Base-by-base conservation (phyloP, 768 basidiomycete species). In the Termitomyces sp. region DNA sequence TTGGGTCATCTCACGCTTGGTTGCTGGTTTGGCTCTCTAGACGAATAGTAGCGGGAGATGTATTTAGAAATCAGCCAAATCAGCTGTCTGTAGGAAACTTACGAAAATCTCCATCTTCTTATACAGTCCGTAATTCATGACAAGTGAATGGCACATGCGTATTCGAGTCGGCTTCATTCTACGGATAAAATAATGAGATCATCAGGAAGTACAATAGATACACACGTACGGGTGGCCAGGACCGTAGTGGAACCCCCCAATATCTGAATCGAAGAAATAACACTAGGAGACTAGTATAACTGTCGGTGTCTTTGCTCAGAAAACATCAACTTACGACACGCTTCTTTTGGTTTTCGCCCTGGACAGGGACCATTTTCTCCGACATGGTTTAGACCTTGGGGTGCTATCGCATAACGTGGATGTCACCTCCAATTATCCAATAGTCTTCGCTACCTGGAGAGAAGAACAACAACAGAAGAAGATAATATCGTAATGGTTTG, bases 71-170 rank as follows among this genome's bases (percentile, higher is more conserved):
- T 44, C 23, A 32, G 32, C 30, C 7, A 18, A 5, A 61, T 44
- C 18, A 32, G 32, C 30, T 10, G 41, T 13, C 30, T 33, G 35
- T 53, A 18, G 57, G n/a, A 7, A 53, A 81, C 97, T 66, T 69
- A 98, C 97, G 67, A 98, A 99, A 64, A 99, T 99, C 74, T 99
- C 97, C 97, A 99, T 99, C 76, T 95, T 95, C 76, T 98, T 98
- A 79, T 99, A 99, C 18, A 99, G 76, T 20, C 95, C 95, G 72
- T 98, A 98, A 75, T 98, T 99, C 97, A 99, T 99, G 57, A 99
- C 97, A 55, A 99, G 81, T 12, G 95, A 95, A 75, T 99, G 97
- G 71, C 95, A 98, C 97, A 99, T 99, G 66, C 96, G 88, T 79
- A 98, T 97, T 38, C 97, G 84, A 23, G 96, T 98, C 6, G 96